Base-by-base conservation (phyloP, 192 early-diverging fungal genomes). In the Coemansia sp. region DNA sequence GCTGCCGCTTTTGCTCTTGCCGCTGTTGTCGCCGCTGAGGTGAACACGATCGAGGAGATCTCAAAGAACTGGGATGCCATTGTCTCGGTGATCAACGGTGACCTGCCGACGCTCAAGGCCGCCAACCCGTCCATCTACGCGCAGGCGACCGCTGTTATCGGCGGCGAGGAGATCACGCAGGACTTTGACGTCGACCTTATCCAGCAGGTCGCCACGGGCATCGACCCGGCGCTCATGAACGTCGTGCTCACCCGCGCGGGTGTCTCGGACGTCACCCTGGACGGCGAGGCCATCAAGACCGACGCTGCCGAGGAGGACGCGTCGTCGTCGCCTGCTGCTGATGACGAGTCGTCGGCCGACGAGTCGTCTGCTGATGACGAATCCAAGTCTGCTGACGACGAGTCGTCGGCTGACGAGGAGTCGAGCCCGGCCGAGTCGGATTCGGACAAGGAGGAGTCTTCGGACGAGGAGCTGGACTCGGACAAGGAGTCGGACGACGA, bases 181-280 rank as follows among this genome's bases (percentile, higher is more conserved):
- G 48, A 45, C 8, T 77, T 59, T 42, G 52, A 77, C 63, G 31
- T 42, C 43, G 32, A 54, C 29, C 56, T 77, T 14, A 56, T 77
- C 50, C 73, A 77, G 67, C 60, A 70, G 28, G 73, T 77, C 11
- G 73, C 73, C 38, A 77, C 73, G 46, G 67, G 67, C 47, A 66
- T 77, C 45, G 25, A 64, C 42, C 67, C 73, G 38, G 73, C 55
- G 46, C 60, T 77, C 45, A 66, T 77, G 67, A 77, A 77, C 64
- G 58, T 58, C 12, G 67, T 77, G 21, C 64, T 77, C 6, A 47
- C 33, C 58, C 73, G 67, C 48, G 73, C 73, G 23, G 67, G 73
- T 35, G 53, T 77, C 56, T 63, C 67, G 8, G 66, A 60, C 42
- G 64, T 77, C 30, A 65, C 73, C 8, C 59, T 70, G 23, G 73